These are phyloP conservation scores for Lipomyces anomalus DNA, from an alignment of 805 yeast species.

Conservation along the genomic window DNA sequence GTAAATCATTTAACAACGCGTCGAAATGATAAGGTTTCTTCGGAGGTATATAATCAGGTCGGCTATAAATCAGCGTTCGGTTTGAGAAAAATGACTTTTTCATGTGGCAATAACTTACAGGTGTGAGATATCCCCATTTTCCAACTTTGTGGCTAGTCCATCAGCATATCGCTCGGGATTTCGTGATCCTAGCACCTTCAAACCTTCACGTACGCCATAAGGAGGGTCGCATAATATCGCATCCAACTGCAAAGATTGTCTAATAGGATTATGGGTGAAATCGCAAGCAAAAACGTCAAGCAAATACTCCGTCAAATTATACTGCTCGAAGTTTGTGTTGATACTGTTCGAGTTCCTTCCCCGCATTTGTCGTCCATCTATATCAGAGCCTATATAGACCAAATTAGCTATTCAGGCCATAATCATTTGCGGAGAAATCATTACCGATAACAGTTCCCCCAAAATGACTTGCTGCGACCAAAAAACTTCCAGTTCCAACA, in stretches of 20 bases:
- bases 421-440: neutral
- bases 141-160: slow-evolving; percentile 9
- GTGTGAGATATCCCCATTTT: slow-evolving; percentile 22
- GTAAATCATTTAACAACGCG: slow-evolving; percentile 67
- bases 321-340: slow-evolving; percentile 66
- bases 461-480: slow-evolving; percentile 78
- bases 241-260: slow-evolving; percentile 59
- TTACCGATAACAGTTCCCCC: slow-evolving; percentile 50
- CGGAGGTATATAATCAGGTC: slow-evolving; percentile 84
- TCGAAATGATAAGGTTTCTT: slow-evolving; percentile 85
- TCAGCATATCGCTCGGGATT: slow-evolving; percentile 64
- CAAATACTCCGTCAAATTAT: slow-evolving; percentile 50
- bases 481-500: slow-evolving; percentile 92
- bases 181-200: slow-evolving; percentile 84
- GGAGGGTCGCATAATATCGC: slow-evolving; percentile 95
- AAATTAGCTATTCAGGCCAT: neutral
- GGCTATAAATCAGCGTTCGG: slow-evolving; percentile 35
- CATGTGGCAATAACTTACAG: slow-evolving; percentile 2
- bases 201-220: slow-evolving; percentile 93
- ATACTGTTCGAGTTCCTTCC: slow-evolving; percentile 64
- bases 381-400: slow-evolving; percentile 74
- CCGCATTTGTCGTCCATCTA: slow-evolving; percentile 71
- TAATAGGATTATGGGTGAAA: slow-evolving; percentile 82
- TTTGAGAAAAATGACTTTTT: neutral
- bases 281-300: slow-evolving; percentile 86